phyloP scores from a whole-genome alignment of 73 alveolate genomes.

The Stentor roeselii region DNA sequence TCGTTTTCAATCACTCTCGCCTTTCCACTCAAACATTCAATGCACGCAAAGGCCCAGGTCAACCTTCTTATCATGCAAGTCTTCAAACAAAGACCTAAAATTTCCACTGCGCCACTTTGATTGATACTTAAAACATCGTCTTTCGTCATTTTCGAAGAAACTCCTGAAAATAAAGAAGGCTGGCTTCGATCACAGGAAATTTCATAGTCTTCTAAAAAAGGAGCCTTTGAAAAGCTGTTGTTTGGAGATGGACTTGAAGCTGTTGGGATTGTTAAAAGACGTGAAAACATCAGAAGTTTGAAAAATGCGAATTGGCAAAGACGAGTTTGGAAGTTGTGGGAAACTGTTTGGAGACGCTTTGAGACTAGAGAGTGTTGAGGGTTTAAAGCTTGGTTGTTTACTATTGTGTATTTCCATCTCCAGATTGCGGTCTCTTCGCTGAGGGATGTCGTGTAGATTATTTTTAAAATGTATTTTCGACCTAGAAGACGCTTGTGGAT shows the following conservation, averaged over 20 bases:
- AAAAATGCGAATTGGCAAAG: not conserved
- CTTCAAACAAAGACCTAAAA: not conserved
- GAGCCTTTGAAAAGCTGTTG: not conserved
- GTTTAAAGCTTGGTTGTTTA: no score
- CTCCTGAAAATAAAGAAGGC: not conserved
- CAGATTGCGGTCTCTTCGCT: not conserved
- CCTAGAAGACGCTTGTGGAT: not conserved
- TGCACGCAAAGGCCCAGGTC: not conserved
- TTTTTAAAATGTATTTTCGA: not conserved
- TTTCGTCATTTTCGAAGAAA: not conserved
- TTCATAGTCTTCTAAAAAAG: not conserved
- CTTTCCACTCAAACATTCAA: not conserved
- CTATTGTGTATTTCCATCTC: not conserved
- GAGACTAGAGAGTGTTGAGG: no score
- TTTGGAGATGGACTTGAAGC: not conserved
- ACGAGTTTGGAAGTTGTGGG: not conserved
- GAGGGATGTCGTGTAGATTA: not conserved
- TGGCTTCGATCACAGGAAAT: not conserved
- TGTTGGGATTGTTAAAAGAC: not conserved
- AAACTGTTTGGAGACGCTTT: no score
- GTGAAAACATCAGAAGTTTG: not conserved
- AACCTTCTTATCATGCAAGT: not conserved
- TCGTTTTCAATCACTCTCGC: not conserved
- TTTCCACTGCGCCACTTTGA: not conserved
- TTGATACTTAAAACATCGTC: not conserved